Conservation (phyloP, 495 filamentous ascomycete genomes). For the Platismatia glauca region DNA sequence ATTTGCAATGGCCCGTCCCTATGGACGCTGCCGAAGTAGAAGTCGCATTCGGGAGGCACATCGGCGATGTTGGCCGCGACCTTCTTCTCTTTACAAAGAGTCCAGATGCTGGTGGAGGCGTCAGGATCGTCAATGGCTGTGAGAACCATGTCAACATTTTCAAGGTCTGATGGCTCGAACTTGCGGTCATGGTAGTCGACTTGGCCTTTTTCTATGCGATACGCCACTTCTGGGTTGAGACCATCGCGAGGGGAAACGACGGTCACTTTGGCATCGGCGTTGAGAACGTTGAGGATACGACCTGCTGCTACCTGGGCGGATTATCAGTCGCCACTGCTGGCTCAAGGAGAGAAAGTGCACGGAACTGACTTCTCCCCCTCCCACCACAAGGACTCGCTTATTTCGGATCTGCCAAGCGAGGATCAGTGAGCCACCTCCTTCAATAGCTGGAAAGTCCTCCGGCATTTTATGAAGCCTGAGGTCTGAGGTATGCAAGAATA, state of each 20-base stretch:
- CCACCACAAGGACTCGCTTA: slow-evolving; percentile 77
- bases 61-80: slow-evolving; percentile 95
- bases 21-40: slow-evolving; percentile 94
- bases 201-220: slow-evolving; percentile 63
- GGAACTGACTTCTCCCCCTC: slow-evolving; percentile 73
- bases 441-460: slow-evolving; percentile 62
- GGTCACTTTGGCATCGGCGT: slow-evolving; percentile 85
- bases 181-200: slow-evolving; percentile 69
- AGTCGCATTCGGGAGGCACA: slow-evolving; percentile 93
- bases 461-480: slow-evolving; percentile 36
- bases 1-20: slow-evolving; percentile 92
- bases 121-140: slow-evolving; percentile 87
- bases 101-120: slow-evolving; percentile 80
- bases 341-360: background rate
- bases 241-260: slow-evolving; percentile 72
- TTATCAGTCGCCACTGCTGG: background rate
- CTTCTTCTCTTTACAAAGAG: slow-evolving; percentile 72
- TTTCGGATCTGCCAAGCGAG: slow-evolving; percentile 87
- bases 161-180: slow-evolving; percentile 75
- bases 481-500: background rate
- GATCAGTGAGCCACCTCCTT: slow-evolving; percentile 86
- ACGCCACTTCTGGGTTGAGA: slow-evolving; percentile 78
- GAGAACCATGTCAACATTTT: slow-evolving; percentile 75
- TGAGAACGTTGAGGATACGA: slow-evolving; percentile 83
- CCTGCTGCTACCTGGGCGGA: slow-evolving; percentile 75